These are phyloP conservation scores for Leishmania martiniquensis DNA, from an alignment of 208 protist species.

Conservation along the genomic window DNA sequence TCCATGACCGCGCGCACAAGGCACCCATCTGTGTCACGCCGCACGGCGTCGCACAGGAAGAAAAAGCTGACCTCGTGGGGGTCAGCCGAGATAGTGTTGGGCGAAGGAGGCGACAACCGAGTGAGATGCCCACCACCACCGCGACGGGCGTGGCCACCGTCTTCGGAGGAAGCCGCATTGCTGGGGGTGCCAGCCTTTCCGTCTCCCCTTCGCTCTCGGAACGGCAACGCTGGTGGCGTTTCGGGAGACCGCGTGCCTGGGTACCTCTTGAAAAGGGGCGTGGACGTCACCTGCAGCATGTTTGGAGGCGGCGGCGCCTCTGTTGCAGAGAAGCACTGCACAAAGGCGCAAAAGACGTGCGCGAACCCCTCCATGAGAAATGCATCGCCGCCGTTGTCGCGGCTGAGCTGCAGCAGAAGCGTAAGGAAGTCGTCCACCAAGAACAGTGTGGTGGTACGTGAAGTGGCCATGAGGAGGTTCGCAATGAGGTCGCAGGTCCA, in stretches of 20 bases:
- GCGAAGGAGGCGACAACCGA: not conserved
- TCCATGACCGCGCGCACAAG: slow-evolving; percentile 20
- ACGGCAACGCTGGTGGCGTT: not conserved
- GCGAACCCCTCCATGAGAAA: slow-evolving; percentile 27
- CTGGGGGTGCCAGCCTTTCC: not conserved
- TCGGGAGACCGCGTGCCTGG: not conserved
- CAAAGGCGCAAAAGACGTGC: slow-evolving; percentile 31
- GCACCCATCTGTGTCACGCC: slow-evolving; percentile 24
- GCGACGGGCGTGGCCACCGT: not conserved
- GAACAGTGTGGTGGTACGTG: slow-evolving; percentile 37
- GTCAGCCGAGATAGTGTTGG: slow-evolving; percentile 4
- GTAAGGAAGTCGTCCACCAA: slow-evolving; percentile 45
- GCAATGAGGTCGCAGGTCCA: slow-evolving; percentile 54
- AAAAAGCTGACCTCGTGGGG: slow-evolving; percentile 39
- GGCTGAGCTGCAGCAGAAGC: slow-evolving; percentile 45
- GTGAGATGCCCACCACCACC: not conserved
- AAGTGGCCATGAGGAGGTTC: slow-evolving; percentile 39
- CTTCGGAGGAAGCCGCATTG: not conserved
- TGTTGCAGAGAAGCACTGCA: slow-evolving; percentile 24
- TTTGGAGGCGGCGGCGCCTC: not conserved
- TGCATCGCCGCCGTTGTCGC: slow-evolving; percentile 27
- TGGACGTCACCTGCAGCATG: not conserved
- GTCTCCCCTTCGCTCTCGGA: not conserved
- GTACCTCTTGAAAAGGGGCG: not conserved
- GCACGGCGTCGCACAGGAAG: slow-evolving; percentile 37